phyloP scores from a whole-genome alignment of 345 rosid species.

The Eucalyptus tenuipes region DNA sequence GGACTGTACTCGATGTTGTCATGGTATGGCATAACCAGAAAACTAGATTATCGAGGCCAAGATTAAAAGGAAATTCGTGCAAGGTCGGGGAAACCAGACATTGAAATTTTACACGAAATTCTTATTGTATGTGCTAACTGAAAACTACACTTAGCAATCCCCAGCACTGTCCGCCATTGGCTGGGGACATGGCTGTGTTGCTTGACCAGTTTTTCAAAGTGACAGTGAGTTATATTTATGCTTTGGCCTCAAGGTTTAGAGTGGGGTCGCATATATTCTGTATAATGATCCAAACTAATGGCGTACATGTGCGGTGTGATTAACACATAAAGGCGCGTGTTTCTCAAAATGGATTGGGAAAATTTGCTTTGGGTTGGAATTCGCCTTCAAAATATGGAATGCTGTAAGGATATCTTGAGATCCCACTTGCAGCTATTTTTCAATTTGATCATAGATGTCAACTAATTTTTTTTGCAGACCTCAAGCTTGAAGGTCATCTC shows the following conservation, averaged over 20 bases:
- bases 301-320: neutral
- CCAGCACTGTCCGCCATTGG: neutral
- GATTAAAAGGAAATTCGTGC: neutral
- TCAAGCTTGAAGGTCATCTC: slow-evolving; percentile 13
- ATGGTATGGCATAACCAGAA: neutral
- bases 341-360: neutral
- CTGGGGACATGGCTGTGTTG: neutral
- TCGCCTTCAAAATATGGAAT: neutral
- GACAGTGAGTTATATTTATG: neutral
- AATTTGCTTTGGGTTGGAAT: neutral
- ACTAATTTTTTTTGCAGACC: slow-evolving; percentile 1
- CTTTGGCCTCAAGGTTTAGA: neutral
- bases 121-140: neutral
- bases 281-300: neutral
- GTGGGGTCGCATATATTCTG: neutral
- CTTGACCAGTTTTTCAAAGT: neutral
- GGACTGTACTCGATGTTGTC: neutral
- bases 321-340: neutral
- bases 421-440: neutral
- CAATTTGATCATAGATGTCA: neutral
- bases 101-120: neutral
- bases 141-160: neutral
- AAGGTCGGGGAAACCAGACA: neutral
- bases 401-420: neutral
- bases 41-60: neutral